phyloP scores from a whole-genome alignment of 352 stramenopile genomes.

The Ochromonadaceae sp. region DNA sequence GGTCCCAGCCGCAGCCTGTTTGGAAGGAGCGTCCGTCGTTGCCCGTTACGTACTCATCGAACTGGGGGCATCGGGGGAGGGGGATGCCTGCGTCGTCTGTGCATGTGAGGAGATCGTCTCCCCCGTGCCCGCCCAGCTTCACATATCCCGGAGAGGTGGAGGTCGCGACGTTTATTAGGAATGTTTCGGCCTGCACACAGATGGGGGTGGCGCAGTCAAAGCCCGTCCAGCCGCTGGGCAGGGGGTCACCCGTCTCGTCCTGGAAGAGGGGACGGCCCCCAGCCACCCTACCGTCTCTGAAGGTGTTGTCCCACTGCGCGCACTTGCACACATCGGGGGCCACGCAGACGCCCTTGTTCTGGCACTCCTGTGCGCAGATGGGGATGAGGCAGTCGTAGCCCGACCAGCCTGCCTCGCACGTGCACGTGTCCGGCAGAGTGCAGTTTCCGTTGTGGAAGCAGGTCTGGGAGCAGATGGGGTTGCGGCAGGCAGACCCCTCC shows the following conservation, averaged over 20 bases:
- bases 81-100: slow-evolving; percentile 12
- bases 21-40: slow-evolving; percentile 83
- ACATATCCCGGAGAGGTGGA: background rate
- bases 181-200: slow-evolving; percentile 57
- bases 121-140: slow-evolving; percentile 33
- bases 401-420: slow-evolving; percentile 70
- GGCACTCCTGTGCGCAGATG: slow-evolving; percentile 73
- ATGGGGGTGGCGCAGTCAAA: slow-evolving; percentile 92
- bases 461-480: slow-evolving; percentile 47
- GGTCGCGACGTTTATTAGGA: slow-evolving; percentile 12
- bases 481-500: slow-evolving; percentile 52
- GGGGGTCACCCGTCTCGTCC: slow-evolving; percentile 64
- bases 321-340: slow-evolving; percentile 66
- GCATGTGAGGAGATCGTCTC: slow-evolving; percentile 35
- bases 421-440: slow-evolving; percentile 71
- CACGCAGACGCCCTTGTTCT: slow-evolving; percentile 56
- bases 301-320: slow-evolving; percentile 62
- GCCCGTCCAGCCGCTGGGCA: slow-evolving; percentile 79
- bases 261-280: slow-evolving; percentile 71
- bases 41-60: slow-evolving; percentile 53
- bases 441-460: slow-evolving; percentile 67
- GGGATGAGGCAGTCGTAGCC: slow-evolving; percentile 61
- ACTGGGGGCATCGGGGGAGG: slow-evolving; percentile 32
- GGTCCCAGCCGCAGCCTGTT: slow-evolving; percentile 63
- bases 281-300: slow-evolving; percentile 65